Evolutionary conservation across 2,329 filamentous ascomycete genomes (phyloP).

Genomic region (Clathrospora elynae): DNA sequence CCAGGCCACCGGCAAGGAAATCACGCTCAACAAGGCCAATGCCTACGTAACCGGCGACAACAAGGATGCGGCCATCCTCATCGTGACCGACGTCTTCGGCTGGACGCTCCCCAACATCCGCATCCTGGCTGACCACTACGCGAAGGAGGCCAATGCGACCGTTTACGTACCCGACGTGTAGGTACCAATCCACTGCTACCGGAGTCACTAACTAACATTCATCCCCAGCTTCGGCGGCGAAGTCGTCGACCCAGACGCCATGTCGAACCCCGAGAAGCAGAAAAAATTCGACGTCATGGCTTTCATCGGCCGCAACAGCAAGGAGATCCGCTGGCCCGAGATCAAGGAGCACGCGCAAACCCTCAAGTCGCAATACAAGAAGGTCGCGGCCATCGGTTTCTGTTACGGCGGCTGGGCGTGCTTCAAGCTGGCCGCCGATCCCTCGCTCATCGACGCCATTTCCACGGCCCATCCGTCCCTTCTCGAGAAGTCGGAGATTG

Average conservation of each 20-base stretch:
- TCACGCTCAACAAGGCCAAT: conserved; percentile 45
- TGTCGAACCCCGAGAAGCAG: conserved; percentile 35
- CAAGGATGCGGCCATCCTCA: conserved; percentile 54
- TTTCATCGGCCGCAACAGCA: conserved; percentile 48
- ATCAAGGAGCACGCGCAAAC: conserved; percentile 46
- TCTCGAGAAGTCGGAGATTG: conserved; percentile 39
- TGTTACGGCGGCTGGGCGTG: conserved; percentile 54
- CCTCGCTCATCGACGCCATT: conserved; percentile 39
- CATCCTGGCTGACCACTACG: conserved; percentile 56
- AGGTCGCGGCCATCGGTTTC: conserved; percentile 55
- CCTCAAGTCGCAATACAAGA: conserved; percentile 45
- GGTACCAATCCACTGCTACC: conserved; percentile 2
- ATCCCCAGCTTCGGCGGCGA: conserved; percentile 39
- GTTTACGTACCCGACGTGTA: conserved; percentile 55
- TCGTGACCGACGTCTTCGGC: conserved; percentile 54
- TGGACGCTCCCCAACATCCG: conserved; percentile 55
- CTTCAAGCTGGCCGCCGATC: conserved; percentile 41
- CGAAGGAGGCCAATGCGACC: conserved; percentile 52
- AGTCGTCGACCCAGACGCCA: conserved; percentile 32
- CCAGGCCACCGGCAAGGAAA: conserved; percentile 46
- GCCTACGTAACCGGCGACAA: conserved; percentile 53
- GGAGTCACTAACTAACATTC: neutral
- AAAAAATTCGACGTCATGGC: conserved; percentile 48
- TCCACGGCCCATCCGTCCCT: conserved; percentile 39
- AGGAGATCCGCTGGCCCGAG: conserved; percentile 47